Evolutionary conservation across 352 stramenopile species (phyloP).

Genomic region (Phytophthora megakarya): DNA sequence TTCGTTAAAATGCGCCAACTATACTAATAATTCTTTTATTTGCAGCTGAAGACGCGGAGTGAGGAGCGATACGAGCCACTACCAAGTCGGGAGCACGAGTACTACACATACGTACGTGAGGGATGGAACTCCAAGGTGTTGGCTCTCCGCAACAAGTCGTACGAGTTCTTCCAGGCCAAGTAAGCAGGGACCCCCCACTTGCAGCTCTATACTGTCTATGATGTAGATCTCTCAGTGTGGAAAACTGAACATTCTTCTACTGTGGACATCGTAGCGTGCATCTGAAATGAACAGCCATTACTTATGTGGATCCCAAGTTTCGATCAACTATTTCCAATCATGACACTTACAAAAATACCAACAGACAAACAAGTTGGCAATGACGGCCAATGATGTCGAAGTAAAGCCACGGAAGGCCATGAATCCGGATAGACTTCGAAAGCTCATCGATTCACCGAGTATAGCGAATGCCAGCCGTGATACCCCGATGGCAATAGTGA

Average conservation of each 20-base stretch:
- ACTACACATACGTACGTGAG: slow-evolving; percentile 76
- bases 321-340: too few species aligned
- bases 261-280: too few species aligned
- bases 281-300: too few species aligned
- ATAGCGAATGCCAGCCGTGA: slow-evolving; percentile 44
- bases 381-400: slow-evolving; percentile 20
- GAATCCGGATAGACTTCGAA: slow-evolving; percentile 58
- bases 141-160: slow-evolving; percentile 57
- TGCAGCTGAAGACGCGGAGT: slow-evolving; percentile 30
- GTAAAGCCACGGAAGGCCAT: slow-evolving; percentile 43
- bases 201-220: too few species aligned
- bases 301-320: too few species aligned
- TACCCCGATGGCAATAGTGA: slow-evolving; percentile 44
- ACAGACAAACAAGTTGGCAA: slow-evolving; percentile 3
- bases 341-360: too few species aligned
- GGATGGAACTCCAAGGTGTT: slow-evolving; percentile 77
- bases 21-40: slow-evolving; percentile 4
- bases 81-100: slow-evolving; percentile 79
- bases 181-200: background rate
- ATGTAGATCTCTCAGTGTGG: slow-evolving; percentile 9
- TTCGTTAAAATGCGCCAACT: background rate
- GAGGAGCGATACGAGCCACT: slow-evolving; percentile 67
- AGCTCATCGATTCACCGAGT: slow-evolving; percentile 64
- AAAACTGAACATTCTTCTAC: too few species aligned
- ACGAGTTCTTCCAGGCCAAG: slow-evolving; percentile 59